Percentiles rank a stretch among this genome's conserved stretches.
These are phyloP conservation scores for Colletotrichum lindemuthianum DNA, from an alignment of 2,329 filamentous ascomycete species.

Conservation along the genomic window DNA sequence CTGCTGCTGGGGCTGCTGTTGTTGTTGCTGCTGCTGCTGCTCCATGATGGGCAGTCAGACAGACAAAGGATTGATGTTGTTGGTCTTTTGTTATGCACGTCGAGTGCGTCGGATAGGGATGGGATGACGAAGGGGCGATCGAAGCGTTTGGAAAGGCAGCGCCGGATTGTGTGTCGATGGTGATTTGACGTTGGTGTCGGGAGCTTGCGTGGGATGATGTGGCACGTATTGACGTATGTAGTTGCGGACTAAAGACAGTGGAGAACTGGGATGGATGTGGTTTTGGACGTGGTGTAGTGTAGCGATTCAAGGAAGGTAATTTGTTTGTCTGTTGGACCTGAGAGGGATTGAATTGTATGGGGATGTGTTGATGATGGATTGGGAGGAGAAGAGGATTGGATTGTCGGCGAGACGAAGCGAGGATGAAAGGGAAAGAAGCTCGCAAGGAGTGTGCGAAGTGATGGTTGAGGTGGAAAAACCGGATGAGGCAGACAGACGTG, in stretches of 20 bases:
- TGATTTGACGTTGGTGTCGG: conserved; percentile 24
- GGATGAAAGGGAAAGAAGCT: conserved; percentile 36
- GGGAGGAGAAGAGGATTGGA: conserved; percentile 12
- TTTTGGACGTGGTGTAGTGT: conserved; percentile 28
- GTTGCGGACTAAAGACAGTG: conserved; percentile 37
- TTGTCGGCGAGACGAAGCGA: conserved; percentile 34
- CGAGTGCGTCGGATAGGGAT: conserved; percentile 44
- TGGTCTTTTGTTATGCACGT: conserved; percentile 53
- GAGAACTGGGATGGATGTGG: conserved; percentile 37
- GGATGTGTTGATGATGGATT: conserved; percentile 23
- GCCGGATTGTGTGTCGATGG: conserved; percentile 35
- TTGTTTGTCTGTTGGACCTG: conserved; percentile 29
- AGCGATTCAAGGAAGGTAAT: conserved; percentile 34
- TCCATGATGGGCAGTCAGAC: conserved; percentile 66
- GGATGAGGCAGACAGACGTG: conserved; percentile 35
- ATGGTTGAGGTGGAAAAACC: conserved; percentile 36
- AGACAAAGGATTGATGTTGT: conserved; percentile 34
- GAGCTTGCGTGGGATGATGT: conserved; percentile 35
- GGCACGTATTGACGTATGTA: conserved; percentile 36
- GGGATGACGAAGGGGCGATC: conserved; percentile 10
- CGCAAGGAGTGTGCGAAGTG: conserved; percentile 38
- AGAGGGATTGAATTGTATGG: conserved; percentile 34
- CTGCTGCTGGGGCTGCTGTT: conserved; percentile 53
- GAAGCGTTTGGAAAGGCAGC: background rate
- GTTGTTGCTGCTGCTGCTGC: conserved; percentile 50